Percentiles rank a stretch among this genome's conserved stretches.
These are phyloP conservation scores for Raphanus sativus DNA, from an alignment of 345 rosid species.

Conservation along the genomic window DNA sequence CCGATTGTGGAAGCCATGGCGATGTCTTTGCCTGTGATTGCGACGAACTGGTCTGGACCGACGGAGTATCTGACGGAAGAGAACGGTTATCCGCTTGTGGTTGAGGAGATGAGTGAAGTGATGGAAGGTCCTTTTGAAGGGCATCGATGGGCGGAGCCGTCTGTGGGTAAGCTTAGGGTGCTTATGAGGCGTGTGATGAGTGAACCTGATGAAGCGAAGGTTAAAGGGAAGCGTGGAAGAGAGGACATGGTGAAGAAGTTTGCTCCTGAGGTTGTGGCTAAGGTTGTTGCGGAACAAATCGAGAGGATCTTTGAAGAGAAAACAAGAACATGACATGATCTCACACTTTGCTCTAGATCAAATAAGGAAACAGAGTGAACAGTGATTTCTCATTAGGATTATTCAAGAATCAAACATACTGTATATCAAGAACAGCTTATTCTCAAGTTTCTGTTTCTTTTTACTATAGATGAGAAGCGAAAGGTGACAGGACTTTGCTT, in stretches of 20 bases:
- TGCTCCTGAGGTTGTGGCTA: conserved; percentile 72
- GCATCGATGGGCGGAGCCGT: conserved; percentile 83
- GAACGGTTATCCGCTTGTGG: conserved; percentile 69
- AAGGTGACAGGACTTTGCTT: conserved; percentile 64
- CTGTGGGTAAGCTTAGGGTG: conserved; percentile 50
- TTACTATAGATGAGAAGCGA: conserved; percentile 60
- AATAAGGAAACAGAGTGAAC: background rate
- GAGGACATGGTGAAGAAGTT: conserved; percentile 68
- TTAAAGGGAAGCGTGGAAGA: conserved; percentile 64
- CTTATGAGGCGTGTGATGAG: conserved; percentile 63
- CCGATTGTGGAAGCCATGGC: conserved; percentile 89
- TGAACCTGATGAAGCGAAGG: conserved; percentile 54
- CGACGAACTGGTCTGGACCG: conserved; percentile 89
- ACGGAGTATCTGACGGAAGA: conserved; percentile 66
- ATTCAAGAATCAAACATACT: background rate
- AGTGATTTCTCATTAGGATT: background rate
- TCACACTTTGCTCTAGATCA: background rate
- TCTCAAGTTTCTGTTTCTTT: background rate
- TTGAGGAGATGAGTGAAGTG: conserved; percentile 62
- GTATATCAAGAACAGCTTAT: conserved; percentile 12
- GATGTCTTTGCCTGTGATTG: conserved; percentile 77
- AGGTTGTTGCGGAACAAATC: conserved; percentile 49
- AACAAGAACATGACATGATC: conserved; percentile 20
- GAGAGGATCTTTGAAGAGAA: conserved; percentile 37
- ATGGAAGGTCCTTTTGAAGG: conserved; percentile 76